Conservation (phyloP, 2,329 filamentous ascomycete genomes). For the Alternaria gansuensis region DNA sequence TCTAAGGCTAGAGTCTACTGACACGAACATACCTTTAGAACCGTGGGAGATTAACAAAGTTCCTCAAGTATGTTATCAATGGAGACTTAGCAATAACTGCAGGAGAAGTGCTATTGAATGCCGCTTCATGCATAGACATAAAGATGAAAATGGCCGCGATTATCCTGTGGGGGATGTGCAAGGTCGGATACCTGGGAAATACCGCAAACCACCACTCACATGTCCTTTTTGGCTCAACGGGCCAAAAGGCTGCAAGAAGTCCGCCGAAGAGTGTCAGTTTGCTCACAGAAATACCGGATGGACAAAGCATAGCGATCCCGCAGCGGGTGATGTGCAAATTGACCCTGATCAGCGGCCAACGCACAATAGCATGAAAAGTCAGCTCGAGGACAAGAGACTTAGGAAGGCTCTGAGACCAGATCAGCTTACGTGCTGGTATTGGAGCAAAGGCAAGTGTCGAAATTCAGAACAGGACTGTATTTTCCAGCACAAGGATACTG, state of each 20-base stretch:
- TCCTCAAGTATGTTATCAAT: conserved; percentile 43
- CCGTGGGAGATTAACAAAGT: conserved; percentile 41
- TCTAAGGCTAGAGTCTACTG: background rate
- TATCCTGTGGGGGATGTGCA: conserved; percentile 27
- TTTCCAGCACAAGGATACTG: conserved; percentile 31
- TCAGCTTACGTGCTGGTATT: conserved; percentile 37
- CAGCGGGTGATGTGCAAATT: conserved; percentile 16
- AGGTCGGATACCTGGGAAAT: conserved; percentile 39
- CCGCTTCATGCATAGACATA: conserved; percentile 41
- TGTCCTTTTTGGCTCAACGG: conserved; percentile 40
- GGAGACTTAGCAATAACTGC: conserved; percentile 39
- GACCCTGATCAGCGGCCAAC: conserved; percentile 17
- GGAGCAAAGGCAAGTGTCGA: conserved; percentile 22
- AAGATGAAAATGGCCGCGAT: conserved; percentile 28
- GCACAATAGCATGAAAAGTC: background rate
- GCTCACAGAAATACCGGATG: conserved; percentile 47
- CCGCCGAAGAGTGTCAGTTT: conserved; percentile 36
- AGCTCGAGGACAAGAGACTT: background rate
- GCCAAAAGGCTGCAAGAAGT: conserved; percentile 27
- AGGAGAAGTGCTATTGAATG: conserved; percentile 29
- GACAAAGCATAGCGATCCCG: background rate
- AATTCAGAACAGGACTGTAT: conserved; percentile 18
- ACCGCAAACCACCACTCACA: conserved; percentile 39
- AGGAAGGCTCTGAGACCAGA: background rate
- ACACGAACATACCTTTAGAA: conserved; percentile 17